Base-by-base conservation (phyloP, 305 asterid species). In the Fraxinus baroniana region DNA sequence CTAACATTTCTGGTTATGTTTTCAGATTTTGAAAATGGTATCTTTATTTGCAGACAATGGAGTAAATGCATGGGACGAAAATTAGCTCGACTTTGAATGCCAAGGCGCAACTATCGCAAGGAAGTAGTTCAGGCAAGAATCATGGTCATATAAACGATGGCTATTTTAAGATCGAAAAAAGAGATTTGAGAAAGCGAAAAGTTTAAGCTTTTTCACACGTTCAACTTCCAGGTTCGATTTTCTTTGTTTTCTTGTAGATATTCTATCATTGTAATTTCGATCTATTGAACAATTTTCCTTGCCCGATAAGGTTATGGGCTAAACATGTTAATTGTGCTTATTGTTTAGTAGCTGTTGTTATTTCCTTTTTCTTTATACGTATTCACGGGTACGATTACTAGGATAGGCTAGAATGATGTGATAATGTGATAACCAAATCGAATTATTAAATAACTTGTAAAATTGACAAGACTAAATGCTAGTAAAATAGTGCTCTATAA, bases 131-230 rank as follows among this genome's bases (percentile, higher is more conserved):
- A 20, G 90, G 89, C 22, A 81, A 84, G 83, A 87, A 82, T 57
- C 92, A 0, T 90, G 93, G 97, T 91, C 95, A 12, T 84, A 89
- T 83, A 89, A 88, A 93, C 94, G 46, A 90, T 94, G 92, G 92
- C 97, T 79, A 22, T 71, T 71, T 33, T 71, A 17, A 91, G 98
- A 85, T 89, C 97, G 2, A 88, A 33, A 33, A 71, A 71, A 6
- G 26, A 32, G 76, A 32, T 71, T 71, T 71, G 76, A 87, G 81
- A 55, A 28, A 10, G 17, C 17, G 60, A 39, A 10, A 32, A 15
- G 55, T 68, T 37, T 57, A 28, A 68, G 39, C 74, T 4, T 26
- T 68, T 68, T 28, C 36, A 28, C 9, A 24, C 13, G 20, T 26
- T 10, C 32, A 28, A 68, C 37, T 68, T 28, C 37, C n/a, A 15